Base-by-base conservation (phyloP, 768 basidiomycete genomes). In the Rhodotorula toruloides region DNA sequence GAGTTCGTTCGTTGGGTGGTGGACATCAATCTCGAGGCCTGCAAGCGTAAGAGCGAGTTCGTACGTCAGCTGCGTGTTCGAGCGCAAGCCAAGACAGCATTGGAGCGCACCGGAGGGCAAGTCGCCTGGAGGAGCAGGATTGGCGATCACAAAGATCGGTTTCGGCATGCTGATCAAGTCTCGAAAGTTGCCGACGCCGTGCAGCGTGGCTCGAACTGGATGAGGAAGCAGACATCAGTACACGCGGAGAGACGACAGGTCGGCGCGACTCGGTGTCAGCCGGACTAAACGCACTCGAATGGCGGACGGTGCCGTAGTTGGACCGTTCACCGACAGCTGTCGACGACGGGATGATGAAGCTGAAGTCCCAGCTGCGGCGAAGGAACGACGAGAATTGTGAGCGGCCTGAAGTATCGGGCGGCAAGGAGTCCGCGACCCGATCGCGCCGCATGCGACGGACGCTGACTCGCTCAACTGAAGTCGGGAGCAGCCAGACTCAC, bases 301-400 rank as follows among this genome's bases (percentile, higher is more conserved):
- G 55, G 14, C 68, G 49, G 9, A 65, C 50, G 3, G 50, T 40
- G 21, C 68, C 68, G 34, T 65, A 70, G 0, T 49, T 44, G 2
- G 60, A 62, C 14, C 68, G 54, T 32, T 70, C 68, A 1, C 29
- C n/a, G 1, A 65, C 63, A 0, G 68, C 63, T 6, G 68, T 65
- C 22, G 68, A 54, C 21, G 56, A 54, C 16, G 68, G 68, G 0
- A 70, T 40, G 60, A 70, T 70, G 52, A 70, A 70, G 25, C 50
- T 42, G 29, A 65, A 70, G 56, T 70, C 55, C 55, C 55, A 65
- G 0, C 63, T 70, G 60, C 39, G 42, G 43, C 36, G 7, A 27
- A 12, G 39, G 39, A 31, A 3, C 10, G 27, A 53, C 32, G 49
- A 19, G 7, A 50, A 29, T 6, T 8, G 27, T 21, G 32, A 46